phyloP scores from a whole-genome alignment of 352 stramenopile genomes.

The Globisporangium carolinianum region DNA sequence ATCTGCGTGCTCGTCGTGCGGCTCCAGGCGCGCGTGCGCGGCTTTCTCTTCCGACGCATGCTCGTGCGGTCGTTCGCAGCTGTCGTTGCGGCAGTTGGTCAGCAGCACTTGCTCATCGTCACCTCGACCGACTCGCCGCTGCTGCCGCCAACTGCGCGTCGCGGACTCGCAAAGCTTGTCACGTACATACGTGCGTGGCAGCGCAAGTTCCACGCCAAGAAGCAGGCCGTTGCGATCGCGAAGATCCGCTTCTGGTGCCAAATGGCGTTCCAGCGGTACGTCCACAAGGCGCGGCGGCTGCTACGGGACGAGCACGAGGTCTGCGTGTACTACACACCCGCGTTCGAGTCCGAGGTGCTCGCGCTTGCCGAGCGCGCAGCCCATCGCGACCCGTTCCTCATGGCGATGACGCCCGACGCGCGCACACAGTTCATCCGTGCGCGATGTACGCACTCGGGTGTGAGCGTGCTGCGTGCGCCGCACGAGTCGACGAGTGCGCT shows the following conservation, averaged over 20 bases:
- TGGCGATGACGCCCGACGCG: slow-evolving; percentile 33
- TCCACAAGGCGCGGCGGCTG: slow-evolving; percentile 42
- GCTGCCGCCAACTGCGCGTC: slow-evolving; percentile 25
- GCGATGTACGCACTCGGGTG: slow-evolving; percentile 42
- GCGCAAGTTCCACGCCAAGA: slow-evolving; percentile 36
- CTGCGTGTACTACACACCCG: slow-evolving; percentile 66
- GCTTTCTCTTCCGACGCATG: slow-evolving; percentile 48
- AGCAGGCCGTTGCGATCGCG: slow-evolving; percentile 58
- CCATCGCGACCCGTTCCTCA: slow-evolving; percentile 59
- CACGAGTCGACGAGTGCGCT: slow-evolving; percentile 12
- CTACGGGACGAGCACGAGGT: slow-evolving; percentile 52
- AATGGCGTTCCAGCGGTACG: slow-evolving; percentile 63
- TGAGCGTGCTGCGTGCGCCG: slow-evolving; percentile 49
- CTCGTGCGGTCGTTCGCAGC: slow-evolving; percentile 42
- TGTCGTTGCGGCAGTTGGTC: slow-evolving; percentile 32
- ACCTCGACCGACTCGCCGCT: slow-evolving; percentile 23
- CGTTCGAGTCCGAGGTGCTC: slow-evolving; percentile 46
- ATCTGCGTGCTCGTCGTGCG: slow-evolving; percentile 42
- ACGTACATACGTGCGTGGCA: slow-evolving; percentile 51
- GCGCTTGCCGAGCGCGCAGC: slow-evolving; percentile 42
- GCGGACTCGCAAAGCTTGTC: slow-evolving; percentile 44
- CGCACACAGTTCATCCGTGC: slow-evolving; percentile 35
- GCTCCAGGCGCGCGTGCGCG: slow-evolving; percentile 49
- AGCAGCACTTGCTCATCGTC: slow-evolving; percentile 40
- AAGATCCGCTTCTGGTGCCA: slow-evolving; percentile 79